Percentiles rank a stretch among this genome's conserved stretches.
Conservation (phyloP, 176 grass and related monocot genomes). For the Ensete glaucum region DNA sequence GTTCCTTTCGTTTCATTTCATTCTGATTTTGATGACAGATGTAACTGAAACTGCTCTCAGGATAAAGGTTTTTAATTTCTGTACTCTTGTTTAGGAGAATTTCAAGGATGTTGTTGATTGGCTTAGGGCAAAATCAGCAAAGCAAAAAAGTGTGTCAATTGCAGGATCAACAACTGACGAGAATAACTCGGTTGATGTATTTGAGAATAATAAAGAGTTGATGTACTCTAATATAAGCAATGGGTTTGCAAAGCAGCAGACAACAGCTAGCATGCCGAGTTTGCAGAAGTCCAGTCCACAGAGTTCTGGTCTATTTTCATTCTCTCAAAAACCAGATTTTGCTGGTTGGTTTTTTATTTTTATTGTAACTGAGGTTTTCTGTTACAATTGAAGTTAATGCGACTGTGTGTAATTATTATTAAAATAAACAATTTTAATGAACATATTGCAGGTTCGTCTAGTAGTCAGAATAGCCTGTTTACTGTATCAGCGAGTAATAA, state of each 20-base stretch:
- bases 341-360: conserved; percentile 36
- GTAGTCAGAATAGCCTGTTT: neutral
- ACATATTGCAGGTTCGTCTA: neutral
- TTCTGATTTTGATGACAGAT: neutral
- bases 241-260: conserved; percentile 20
- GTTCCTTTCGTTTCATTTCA: neutral
- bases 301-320: conserved; percentile 39
- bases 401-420: neutral
- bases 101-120: conserved; percentile 99
- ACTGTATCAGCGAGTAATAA: neutral
- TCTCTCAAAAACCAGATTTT: conserved; percentile 30
- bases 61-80: conserved; percentile 9
- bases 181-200: conserved; percentile 19
- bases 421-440: neutral
- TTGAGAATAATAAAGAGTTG: conserved; percentile 30
- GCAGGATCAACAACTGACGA: conserved; percentile 32
- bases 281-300: conserved; percentile 39
- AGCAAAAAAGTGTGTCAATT: conserved; percentile 28
- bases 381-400: neutral
- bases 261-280: conserved; percentile 23
- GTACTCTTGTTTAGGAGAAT: conserved; percentile 47
- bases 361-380: neutral
- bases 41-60: conserved; percentile 11
- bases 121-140: conserved; percentile 59
- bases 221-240: conserved; percentile 26